Percentiles rank a stretch among this genome's conserved stretches.
Conservation (phyloP, 2,329 filamentous ascomycete species). For the Clonostachys solani region DNA sequence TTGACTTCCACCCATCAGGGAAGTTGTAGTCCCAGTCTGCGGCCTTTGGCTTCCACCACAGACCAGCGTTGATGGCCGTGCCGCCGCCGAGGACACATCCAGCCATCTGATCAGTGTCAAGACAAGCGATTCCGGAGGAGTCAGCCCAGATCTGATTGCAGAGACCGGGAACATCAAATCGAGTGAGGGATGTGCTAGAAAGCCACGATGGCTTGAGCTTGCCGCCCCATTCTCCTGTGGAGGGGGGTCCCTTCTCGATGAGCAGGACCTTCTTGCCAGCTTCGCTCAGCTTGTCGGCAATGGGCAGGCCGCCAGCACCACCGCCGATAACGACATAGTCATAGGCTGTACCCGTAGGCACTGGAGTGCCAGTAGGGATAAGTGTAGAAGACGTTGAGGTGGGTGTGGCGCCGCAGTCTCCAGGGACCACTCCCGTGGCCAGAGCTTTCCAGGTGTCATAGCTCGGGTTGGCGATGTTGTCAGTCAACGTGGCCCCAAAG, state of each 20-base stretch:
- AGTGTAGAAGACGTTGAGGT: constrained; percentile 16
- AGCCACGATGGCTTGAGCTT: constrained; percentile 59
- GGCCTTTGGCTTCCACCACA: constrained; percentile 64
- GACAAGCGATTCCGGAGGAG: constrained; percentile 60
- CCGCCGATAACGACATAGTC: constrained; percentile 63
- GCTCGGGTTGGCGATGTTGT: constrained; percentile 27
- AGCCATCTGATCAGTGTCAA: constrained; percentile 68
- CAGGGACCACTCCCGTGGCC: constrained; percentile 32
- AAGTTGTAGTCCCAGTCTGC: constrained; percentile 71
- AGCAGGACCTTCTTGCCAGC: constrained; percentile 62
- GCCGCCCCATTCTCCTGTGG: constrained; percentile 62
- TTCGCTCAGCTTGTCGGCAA: constrained; percentile 55
- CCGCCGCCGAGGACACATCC: constrained; percentile 68
- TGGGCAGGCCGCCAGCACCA: constrained; percentile 56
- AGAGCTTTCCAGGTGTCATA: constrained; percentile 38
- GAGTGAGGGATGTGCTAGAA: constrained; percentile 56
- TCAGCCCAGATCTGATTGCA: constrained; percentile 68
- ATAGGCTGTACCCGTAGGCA: constrained; percentile 29
- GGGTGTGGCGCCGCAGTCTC: constrained; percentile 22
- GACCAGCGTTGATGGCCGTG: constrained; percentile 61
- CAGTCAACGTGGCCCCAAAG: constrained; percentile 39
- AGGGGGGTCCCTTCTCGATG: constrained; percentile 56
- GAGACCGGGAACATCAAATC: constrained; percentile 68
- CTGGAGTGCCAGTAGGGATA: constrained; percentile 19
- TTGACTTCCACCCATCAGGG: constrained; percentile 65